phyloP scores from a whole-genome alignment of 345 rosid genomes.

The Microthlaspi erraticum region DNA sequence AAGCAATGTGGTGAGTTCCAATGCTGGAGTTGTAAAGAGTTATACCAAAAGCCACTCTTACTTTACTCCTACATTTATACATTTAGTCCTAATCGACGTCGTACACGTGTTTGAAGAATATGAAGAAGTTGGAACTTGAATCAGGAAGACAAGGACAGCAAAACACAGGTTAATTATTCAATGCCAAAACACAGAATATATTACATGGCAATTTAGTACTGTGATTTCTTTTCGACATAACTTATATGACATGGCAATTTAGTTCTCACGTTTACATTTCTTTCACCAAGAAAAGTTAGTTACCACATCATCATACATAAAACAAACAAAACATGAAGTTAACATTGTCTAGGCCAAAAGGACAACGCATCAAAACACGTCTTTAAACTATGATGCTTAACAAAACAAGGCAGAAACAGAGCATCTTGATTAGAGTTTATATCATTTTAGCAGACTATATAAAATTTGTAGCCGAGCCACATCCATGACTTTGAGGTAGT shows the following conservation, averaged over 20 bases:
- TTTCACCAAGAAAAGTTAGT: background rate
- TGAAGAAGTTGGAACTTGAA: no score
- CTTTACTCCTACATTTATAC: no score
- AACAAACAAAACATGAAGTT: background rate
- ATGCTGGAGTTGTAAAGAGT: no score
- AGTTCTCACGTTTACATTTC: background rate
- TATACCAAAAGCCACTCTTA: no score
- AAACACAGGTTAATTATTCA: no score
- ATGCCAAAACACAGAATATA: no score
- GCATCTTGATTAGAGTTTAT: background rate
- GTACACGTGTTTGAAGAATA: no score
- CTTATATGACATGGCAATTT: background rate
- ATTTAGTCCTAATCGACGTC: no score
- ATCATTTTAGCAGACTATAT: background rate
- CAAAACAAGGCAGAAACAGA: background rate
- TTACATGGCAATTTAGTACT: no score
- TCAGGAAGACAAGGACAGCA: no score
- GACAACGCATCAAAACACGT: background rate
- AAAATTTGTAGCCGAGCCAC: background rate
- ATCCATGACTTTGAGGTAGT: background rate
- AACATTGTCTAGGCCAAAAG: background rate
- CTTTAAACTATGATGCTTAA: background rate
- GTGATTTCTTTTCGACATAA: background rate
- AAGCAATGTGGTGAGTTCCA: no score
- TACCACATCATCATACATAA: no score